phyloP scores from a whole-genome alignment of 805 yeast genomes.

The Pichia heedii region DNA sequence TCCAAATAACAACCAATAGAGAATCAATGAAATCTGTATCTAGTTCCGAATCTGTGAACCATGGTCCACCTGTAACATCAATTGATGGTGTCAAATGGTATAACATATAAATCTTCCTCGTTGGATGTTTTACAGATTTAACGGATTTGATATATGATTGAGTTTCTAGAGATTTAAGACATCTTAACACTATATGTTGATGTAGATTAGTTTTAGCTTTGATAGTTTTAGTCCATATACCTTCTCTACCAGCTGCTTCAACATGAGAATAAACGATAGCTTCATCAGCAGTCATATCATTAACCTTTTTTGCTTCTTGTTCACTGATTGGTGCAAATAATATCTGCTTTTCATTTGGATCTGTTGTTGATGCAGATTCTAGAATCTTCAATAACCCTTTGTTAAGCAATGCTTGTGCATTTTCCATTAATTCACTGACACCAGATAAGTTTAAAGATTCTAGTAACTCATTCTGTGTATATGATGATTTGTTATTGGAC shows the following conservation, averaged over 20 bases:
- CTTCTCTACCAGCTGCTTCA: conserved; percentile 89
- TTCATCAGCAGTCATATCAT: conserved; percentile 79
- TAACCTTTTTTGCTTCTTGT: conserved; percentile 68
- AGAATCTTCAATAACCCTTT: conserved; percentile 54
- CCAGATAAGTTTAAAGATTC: conserved; percentile 36
- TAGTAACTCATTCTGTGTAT: conserved; percentile 62
- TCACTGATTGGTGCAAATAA: conserved; percentile 67
- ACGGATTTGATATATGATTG: conserved; percentile 82
- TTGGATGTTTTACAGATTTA: conserved; percentile 83
- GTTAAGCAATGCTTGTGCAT: conserved; percentile 39
- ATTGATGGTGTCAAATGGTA: conserved; percentile 88
- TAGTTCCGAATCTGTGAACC: conserved; percentile 95
- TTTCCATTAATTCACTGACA: conserved; percentile 32
- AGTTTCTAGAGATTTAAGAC: conserved; percentile 69
- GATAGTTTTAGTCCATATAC: conserved; percentile 91
- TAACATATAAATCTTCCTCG: conserved; percentile 92
- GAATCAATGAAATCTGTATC: conserved; percentile 91
- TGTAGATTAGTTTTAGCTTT: conserved; percentile 83
- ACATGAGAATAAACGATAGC: conserved; percentile 85
- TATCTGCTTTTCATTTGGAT: conserved; percentile 29
- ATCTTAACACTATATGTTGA: conserved; percentile 80
- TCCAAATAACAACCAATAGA: conserved; percentile 76
- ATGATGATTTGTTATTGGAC: conserved; percentile 39
- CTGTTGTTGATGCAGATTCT: conserved; percentile 38
- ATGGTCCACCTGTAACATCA: conserved; percentile 97